phyloP scores from a whole-genome alignment of 257 asterid genomes.

The Avicennia marina region DNA sequence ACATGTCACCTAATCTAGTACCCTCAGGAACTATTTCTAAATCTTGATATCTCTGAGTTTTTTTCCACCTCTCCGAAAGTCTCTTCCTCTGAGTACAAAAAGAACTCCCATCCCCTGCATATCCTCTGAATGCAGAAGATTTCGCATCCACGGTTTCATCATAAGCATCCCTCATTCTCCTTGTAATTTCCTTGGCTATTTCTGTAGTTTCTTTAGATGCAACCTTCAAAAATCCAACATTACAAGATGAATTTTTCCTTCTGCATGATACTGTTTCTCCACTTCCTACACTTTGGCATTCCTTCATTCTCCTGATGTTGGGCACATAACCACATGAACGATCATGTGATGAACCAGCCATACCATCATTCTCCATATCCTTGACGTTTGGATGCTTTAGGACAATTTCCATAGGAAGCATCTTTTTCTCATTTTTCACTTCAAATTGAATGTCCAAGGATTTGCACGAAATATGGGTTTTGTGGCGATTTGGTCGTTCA shows the following conservation, averaged over 20 bases:
- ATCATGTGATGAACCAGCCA: conserved; percentile 28
- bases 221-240: conserved; percentile 21
- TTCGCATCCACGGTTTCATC: conserved; percentile 23
- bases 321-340: conserved; percentile 21
- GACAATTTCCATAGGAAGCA: conserved; percentile 36
- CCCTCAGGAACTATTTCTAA: conserved; percentile 35
- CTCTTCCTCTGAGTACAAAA: conserved; percentile 42
- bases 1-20: conserved; percentile 60
- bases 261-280: conserved; percentile 23
- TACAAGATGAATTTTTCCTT: conserved; percentile 21
- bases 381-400: conserved; percentile 45
- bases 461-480: conserved; percentile 24
- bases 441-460: too few species aligned
- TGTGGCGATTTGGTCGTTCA: conserved; percentile 23
- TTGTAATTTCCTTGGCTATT: conserved; percentile 46
- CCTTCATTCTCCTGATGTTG: conserved; percentile 24
- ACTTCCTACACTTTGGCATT: conserved; percentile 16
- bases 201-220: conserved; percentile 36
- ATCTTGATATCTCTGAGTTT: conserved; percentile 36
- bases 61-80: conserved; percentile 61
- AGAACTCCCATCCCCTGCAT: conserved; percentile 55
- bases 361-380: conserved; percentile 23
- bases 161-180: conserved; percentile 32
- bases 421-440: conserved; percentile 27
- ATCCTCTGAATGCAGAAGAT: conserved; percentile 36